Percentiles rank a stretch among this genome's conserved stretches.
Conservation (phyloP, 371 early-diverging fungal species). For the Circinella umbellata region DNA sequence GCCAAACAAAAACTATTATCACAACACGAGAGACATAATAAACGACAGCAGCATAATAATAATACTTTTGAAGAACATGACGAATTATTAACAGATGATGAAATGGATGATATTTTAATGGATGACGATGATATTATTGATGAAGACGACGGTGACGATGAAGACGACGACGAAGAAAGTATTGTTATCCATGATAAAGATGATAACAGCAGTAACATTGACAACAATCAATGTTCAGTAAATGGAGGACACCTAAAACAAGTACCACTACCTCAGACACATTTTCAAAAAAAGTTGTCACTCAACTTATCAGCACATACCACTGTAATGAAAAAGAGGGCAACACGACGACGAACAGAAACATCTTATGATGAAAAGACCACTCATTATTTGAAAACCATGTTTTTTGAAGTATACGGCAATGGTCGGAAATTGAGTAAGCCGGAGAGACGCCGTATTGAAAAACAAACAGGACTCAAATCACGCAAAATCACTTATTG, state of each 20-base stretch:
- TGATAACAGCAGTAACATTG: not conserved
- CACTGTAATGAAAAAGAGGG: conserved; percentile 3
- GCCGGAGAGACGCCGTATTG: conserved; percentile 28
- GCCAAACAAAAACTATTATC: no score
- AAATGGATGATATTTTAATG: no score
- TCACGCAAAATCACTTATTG: conserved; percentile 53
- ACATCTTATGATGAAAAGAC: conserved; percentile 17
- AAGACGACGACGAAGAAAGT: not conserved
- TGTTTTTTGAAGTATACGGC: conserved; percentile 19
- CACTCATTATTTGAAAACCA: conserved; percentile 16
- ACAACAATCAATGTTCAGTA: no score
- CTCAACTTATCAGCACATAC: not conserved
- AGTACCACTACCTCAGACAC: not conserved
- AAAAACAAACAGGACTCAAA: conserved; percentile 34
- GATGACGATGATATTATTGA: no score
- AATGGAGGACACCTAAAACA: not conserved
- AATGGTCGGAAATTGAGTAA: conserved; percentile 34
- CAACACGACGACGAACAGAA: conserved; percentile 13
- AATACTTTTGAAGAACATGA: no score
- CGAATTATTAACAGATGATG: no score
- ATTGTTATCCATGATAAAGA: not conserved
- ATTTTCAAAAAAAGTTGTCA: conserved; percentile 1
- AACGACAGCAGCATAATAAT: no score
- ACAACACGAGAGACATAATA: no score
- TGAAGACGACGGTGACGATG: not conserved